Evolutionary conservation across 768 basidiomycete genomes (phyloP), one percentile per base, ranked within the genome.

Genomic region (Chalciporus chontae): DNA sequence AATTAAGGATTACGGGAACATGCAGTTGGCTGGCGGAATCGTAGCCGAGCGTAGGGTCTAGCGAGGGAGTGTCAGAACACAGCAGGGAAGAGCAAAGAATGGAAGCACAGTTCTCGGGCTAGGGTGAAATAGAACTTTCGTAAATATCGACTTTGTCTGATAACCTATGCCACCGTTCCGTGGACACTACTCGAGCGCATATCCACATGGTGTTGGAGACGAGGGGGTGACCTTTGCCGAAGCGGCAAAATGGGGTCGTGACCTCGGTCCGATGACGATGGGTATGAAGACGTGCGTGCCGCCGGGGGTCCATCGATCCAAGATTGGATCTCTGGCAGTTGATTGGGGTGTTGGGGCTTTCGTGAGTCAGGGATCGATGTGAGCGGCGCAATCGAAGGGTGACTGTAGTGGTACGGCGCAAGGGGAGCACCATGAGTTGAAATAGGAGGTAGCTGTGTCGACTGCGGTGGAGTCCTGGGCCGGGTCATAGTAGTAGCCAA

Each of bases 381-480:
- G 10, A 76, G 63, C 14, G 79, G 78, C 40, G 80, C 75, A 60
- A 78, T 74, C 37, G 74, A 75, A 53, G 77, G 77, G 69, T 78
- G 79, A 45, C 69, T 71, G 52, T 79, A 79, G 50, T 77, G 75
- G 57, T 77, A 75, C 21, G 74, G 75, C 9, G 73, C 71, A 42
- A 77, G 69, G 21, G 71, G 63, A 19, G 68, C 60, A 43, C 67
- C 64, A 26, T 71, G 70, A 31, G 68, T 62, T 31, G 72, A 69
- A 55, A 79, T 77, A 56, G 77, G 77, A 36, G 72, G 76, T 9
- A 73, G 65, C 54, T 74, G 74, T 14, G 61, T 64, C 34, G 60
- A 62, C 53, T 72, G 74, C 50, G 81, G 77, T 17, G 81, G 77
- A 3, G 76, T 76, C 57, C 79, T 75, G 36, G 75, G 73, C 54